Evolutionary conservation across 257 asterid species (phyloP).

Genomic region (Solanum okadae): DNA sequence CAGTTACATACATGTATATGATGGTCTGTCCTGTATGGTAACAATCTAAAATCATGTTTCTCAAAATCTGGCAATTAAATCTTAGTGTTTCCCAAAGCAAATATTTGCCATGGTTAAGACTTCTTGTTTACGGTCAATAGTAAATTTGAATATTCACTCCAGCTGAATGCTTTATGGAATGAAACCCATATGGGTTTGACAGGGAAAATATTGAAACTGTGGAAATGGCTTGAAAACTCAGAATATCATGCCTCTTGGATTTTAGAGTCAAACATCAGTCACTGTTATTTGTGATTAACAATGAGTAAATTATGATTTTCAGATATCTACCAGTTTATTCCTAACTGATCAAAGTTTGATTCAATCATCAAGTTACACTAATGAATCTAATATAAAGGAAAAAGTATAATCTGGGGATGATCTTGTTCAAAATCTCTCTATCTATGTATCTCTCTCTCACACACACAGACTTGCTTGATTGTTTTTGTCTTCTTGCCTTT

Average conservation of each 20-base stretch:
- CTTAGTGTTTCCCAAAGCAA: background rate
- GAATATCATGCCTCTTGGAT: background rate
- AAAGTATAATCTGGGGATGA: background rate
- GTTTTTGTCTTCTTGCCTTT: background rate
- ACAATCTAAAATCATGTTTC: background rate
- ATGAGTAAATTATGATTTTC: background rate
- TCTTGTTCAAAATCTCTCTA: background rate
- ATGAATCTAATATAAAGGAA: background rate
- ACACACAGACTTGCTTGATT: background rate
- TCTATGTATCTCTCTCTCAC: background rate
- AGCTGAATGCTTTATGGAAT: background rate
- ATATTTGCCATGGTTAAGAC: background rate
- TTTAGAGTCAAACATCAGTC: background rate
- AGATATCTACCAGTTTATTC: background rate
- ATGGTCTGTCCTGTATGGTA: background rate
- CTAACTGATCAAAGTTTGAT: background rate
- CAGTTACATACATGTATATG: background rate
- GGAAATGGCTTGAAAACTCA: background rate
- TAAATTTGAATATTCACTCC: background rate
- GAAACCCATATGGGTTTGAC: background rate
- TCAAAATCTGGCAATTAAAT: background rate
- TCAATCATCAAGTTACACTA: background rate
- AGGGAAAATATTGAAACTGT: background rate
- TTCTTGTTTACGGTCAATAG: background rate
- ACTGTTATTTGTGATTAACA: background rate